Base-by-base conservation (phyloP, 257 asterid species). In the Voacanga thouarsii region DNA sequence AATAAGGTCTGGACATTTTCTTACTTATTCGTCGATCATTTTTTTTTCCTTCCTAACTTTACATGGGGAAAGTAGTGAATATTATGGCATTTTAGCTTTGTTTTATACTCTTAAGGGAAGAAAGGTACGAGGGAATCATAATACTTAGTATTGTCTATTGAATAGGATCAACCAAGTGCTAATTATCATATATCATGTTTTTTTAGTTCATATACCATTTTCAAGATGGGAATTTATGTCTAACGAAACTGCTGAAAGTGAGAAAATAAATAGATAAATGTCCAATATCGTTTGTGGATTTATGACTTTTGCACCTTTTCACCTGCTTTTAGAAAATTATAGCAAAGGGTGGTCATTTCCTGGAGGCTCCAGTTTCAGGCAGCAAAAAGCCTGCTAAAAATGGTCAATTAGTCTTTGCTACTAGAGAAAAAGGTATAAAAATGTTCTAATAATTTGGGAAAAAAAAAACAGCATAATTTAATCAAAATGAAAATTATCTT, bases 361-460 rank as follows among this genome's bases (percentile, higher is more conserved):
- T 94, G 51, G 97, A 94, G 89, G 97, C 91, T 78, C 99, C 99
- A 69, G 99, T 94, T 69, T 94, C 99, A 45, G 99, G 99, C 75
- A 94, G 99, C 90, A 94, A 94, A 86, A 94, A 92, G 82, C 99
- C 99, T 56, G 99, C 99, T 76, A 97, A 94, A 89, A 97, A 94
- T 86, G 99, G 99, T 82, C 99, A 94, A 71, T 82, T 94, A 44
- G 97, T 92, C 86, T 97, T 94, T 84, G 94, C 99, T 78, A 97
- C 99, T 72, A 97, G 99, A 77, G 97, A 92, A 74, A 88, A 89
- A 92, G 99, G n/a, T n/a, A n/a, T n/a, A n/a, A n/a, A n/a, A n/a
- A n/a, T n/a, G n/a, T n/a, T n/a, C n/a, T n/a, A n/a, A n/a, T n/a
- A n/a, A n/a, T n/a, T n/a, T n/a, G n/a, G n/a, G n/a, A n/a, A n/a